These are phyloP conservation scores for Mycena latifolia DNA, from an alignment of 768 basidiomycete species.

Conservation along the genomic window DNA sequence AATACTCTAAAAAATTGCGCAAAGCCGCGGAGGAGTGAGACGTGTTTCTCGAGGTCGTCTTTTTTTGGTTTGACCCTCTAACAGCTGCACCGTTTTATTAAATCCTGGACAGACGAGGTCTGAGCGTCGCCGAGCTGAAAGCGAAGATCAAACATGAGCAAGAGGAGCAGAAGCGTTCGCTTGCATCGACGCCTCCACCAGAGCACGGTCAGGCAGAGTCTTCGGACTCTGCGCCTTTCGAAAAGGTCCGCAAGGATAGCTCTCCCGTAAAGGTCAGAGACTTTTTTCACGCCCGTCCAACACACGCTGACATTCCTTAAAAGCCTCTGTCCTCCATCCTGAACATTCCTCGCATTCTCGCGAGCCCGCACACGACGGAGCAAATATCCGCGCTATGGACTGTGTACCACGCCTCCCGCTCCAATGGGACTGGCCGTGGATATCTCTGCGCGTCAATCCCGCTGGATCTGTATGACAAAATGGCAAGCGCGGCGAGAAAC, in stretches of 20 bases:
- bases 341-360: slow-evolving; percentile 77
- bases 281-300: background rate
- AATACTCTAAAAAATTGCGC: slow-evolving; percentile 79
- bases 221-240: slow-evolving; percentile 12
- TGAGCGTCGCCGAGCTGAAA: slow-evolving; percentile 54
- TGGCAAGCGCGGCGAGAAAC: slow-evolving; percentile 70
- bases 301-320: slow-evolving; percentile 13
- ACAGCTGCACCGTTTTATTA: slow-evolving; percentile 15
- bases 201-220: background rate
- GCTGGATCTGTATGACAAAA: slow-evolving; percentile 74
- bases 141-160: slow-evolving; percentile 48
- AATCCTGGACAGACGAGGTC: slow-evolving; percentile 53
- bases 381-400: slow-evolving; percentile 91
- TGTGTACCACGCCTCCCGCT: slow-evolving; percentile 86
- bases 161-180: slow-evolving; percentile 41
- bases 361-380: slow-evolving; percentile 74
- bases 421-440: slow-evolving; percentile 84
- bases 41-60: slow-evolving; percentile 30
- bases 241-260: slow-evolving; percentile 65
- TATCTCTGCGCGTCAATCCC: slow-evolving; percentile 90
- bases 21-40: slow-evolving; percentile 73
- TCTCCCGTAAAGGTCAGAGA: slow-evolving; percentile 73
- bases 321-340: slow-evolving; percentile 88
- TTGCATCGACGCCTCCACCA: slow-evolving; percentile 30
- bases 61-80: slow-evolving; percentile 7